These are phyloP conservation scores for Hygrophorus pudorinus DNA, from an alignment of 768 basidiomycete species.

Conservation along the genomic window DNA sequence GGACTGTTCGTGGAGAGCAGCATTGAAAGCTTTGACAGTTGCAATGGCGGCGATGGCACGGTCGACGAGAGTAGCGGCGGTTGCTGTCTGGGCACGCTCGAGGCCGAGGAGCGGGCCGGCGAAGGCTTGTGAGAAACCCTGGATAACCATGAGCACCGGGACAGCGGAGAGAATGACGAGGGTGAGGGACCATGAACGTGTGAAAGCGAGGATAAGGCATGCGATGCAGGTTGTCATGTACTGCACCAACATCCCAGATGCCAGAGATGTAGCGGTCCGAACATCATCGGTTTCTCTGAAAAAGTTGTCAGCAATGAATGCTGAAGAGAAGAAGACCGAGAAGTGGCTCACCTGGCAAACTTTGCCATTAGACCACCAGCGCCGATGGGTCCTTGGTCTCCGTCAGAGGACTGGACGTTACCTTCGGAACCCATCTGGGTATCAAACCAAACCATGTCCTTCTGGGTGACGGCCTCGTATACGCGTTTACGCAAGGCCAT, in stretches of 20 bases:
- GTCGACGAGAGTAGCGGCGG: slow-evolving; percentile 73
- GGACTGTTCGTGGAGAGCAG: slow-evolving; percentile 39
- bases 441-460: slow-evolving; percentile 91
- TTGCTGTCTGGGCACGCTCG: slow-evolving; percentile 59
- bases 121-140: slow-evolving; percentile 61
- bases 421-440: slow-evolving; percentile 56
- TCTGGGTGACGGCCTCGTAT: slow-evolving; percentile 53
- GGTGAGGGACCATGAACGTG: slow-evolving; percentile 72
- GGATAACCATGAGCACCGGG: slow-evolving; percentile 70
- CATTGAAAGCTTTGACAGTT: slow-evolving; percentile 93
- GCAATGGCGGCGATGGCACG: slow-evolving; percentile 67
- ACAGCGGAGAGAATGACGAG: slow-evolving; percentile 88
- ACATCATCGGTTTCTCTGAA: slow-evolving; percentile 91
- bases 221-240: slow-evolving; percentile 72
- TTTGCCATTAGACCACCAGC: slow-evolving; percentile 92
- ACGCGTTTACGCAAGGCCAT: slow-evolving; percentile 56
- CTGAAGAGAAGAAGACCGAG: not conserved
- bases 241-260: slow-evolving; percentile 70
- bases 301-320: slow-evolving; percentile 1
- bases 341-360: slow-evolving; percentile 57
- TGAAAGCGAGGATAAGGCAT: slow-evolving; percentile 75
- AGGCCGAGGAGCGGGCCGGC: slow-evolving; percentile 55
- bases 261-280: slow-evolving; percentile 72
- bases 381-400: slow-evolving; percentile 48
- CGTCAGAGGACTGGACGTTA: slow-evolving; percentile 25